Conservation (phyloP, 176 grass and related monocot species). For the Alopecurus myosuroides region DNA sequence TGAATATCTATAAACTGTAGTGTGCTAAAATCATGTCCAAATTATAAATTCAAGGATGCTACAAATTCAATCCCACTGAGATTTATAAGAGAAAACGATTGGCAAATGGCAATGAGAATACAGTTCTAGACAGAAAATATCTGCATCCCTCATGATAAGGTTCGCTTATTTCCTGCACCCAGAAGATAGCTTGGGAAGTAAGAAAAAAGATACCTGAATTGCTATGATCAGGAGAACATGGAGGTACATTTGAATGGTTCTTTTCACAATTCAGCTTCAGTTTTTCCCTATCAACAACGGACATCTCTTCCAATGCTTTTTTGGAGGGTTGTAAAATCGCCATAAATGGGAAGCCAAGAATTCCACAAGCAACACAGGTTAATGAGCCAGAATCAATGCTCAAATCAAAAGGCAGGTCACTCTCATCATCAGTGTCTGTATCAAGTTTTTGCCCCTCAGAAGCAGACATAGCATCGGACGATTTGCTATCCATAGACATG, state of each 20-base stretch:
- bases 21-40: neutral
- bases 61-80: neutral
- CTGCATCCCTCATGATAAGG: neutral
- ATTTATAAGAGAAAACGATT: neutral
- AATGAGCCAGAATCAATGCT: conserved; percentile 95
- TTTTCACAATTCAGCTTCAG: conserved; percentile 27
- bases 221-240: conserved; percentile 4
- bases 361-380: conserved; percentile 96
- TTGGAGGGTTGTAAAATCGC: conserved; percentile 80
- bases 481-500: conserved; percentile 11
- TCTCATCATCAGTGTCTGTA: conserved; percentile 42
- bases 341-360: conserved; percentile 99
- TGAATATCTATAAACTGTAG: conserved; percentile 1
- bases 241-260: conserved; percentile 21
- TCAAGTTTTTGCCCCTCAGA: conserved; percentile 13
- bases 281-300: conserved; percentile 33
- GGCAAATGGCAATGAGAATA: neutral
- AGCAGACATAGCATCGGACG: conserved; percentile 5
- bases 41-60: neutral
- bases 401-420: conserved; percentile 81
- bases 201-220: conserved; percentile 25
- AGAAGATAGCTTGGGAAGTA: conserved; percentile 1
- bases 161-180: neutral
- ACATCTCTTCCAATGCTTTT: conserved; percentile 65
- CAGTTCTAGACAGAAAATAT: neutral